phyloP scores from a whole-genome alignment of 2,329 filamentous ascomycete species.

The Cladosporium sphaerospermum region DNA sequence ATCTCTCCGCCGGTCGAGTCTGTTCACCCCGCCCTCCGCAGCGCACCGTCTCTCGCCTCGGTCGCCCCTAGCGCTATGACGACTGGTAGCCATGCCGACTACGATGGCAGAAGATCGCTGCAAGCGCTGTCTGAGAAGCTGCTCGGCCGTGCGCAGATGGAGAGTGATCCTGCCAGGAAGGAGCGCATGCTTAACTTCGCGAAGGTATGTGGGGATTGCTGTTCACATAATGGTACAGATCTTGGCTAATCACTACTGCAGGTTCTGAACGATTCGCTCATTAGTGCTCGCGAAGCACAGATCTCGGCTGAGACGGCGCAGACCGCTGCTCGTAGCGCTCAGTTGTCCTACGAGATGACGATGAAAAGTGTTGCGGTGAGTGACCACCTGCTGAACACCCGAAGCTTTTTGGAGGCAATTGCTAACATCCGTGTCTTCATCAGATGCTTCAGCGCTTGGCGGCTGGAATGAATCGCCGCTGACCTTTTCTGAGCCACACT shows the following conservation, averaged over 20 bases:
- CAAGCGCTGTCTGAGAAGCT: constrained; percentile 9
- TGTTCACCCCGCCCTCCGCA: constrained; percentile 7
- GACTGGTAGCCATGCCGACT: neutral
- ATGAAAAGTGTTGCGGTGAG: constrained; percentile 21
- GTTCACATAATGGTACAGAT: neutral
- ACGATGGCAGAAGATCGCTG: constrained; percentile 6
- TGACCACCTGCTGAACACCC: constrained; percentile 10
- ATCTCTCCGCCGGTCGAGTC: constrained; percentile 10
- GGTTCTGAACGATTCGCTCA: constrained; percentile 22
- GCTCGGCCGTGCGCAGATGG: constrained; percentile 7
- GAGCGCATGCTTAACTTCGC: constrained; percentile 21
- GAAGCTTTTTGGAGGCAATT: neutral
- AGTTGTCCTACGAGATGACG: constrained; percentile 23
- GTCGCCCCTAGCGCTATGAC: neutral
- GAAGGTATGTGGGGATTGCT: constrained; percentile 14
- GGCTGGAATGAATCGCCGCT: constrained; percentile 8
- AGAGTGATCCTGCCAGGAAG: constrained; percentile 17
- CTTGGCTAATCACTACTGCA: constrained; percentile 5
- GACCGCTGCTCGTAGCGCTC: constrained; percentile 21
- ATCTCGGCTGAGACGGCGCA: constrained; percentile 22
- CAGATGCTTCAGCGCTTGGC: constrained; percentile 17
- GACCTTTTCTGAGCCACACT: too few relatives aligned
- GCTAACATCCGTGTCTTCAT: too few relatives aligned
- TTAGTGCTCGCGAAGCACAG: constrained; percentile 22
- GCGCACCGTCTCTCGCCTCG: neutral